Base-by-base conservation (phyloP, 768 basidiomycete species). In the Leccinellum albellum region DNA sequence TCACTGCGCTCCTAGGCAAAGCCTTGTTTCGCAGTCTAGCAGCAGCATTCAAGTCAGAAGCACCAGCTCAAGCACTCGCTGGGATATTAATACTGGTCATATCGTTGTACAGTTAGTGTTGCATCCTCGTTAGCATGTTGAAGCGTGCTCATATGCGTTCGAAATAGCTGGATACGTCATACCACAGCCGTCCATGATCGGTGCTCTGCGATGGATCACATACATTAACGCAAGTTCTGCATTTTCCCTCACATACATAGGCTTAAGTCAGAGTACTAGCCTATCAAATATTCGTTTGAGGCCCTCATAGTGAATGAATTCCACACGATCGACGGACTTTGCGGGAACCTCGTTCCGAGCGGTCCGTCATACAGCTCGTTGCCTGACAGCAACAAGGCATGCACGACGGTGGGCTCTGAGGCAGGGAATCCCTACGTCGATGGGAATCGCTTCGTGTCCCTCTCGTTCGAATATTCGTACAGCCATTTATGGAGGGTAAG, bases 281-380 rank as follows among this genome's bases (percentile, higher is more conserved):
- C 79, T 75, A 2, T 93, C 85, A 66, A 86, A 82, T 67, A 67
- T 32, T 57, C 66, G 0, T 94, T 94, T 67, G 88, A 92, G 58
- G 77, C 80, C 0, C 69, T 94, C 42, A 77, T 95, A 67, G 77
- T 82, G 21, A 95, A 94, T 71, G 91, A 96, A 69, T 94, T 94
- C 73, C 83, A 81, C 61, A 85, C 82, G 0, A 72, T 89, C 8
- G 70, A 87, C 21, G 89, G 86, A 45, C 65, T 73, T 14, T 87
- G 87, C 65, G 74, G 86, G 24, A 69, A 75, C 42, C 73, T 89
- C 14, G 82, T 86, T 0, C 86, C 88, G 4, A 77, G 74, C 4
- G 87, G 88, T 0, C 73, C 85, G 0, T 82, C 82, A 0, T 90
- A 90, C 59, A 81, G 81, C 60, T 74, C 74, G 20, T 67, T 86